A percentile compares a stretch with the other conserved stretches of the same genome.
Evolutionary conservation across 345 rosid genomes (phyloP).

Genomic region (Heritiera fomes): DNA sequence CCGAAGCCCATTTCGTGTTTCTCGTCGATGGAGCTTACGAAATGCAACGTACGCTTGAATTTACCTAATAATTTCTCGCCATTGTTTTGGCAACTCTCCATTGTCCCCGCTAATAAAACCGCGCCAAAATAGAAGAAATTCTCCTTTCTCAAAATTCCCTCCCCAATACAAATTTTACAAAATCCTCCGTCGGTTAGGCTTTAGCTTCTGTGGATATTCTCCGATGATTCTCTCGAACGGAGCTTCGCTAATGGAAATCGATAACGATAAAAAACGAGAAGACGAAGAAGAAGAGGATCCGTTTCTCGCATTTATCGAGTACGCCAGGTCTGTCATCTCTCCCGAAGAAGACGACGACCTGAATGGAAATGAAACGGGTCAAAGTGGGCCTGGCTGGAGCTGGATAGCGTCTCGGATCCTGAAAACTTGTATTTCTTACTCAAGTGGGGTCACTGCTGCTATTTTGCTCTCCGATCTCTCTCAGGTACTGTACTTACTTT

Average conservation of each 20-base stretch:
- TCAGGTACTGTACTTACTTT: constrained; percentile 47
- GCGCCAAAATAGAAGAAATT: not conserved
- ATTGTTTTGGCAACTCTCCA: not conserved
- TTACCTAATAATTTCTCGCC: not conserved
- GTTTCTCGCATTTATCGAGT: constrained; percentile 76
- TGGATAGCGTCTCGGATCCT: constrained; percentile 79
- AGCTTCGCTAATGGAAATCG: constrained; percentile 42
- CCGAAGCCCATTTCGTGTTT: not conserved
- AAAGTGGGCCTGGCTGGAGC: constrained; percentile 69
- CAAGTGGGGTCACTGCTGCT: constrained; percentile 91
- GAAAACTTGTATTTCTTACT: constrained; percentile 75
- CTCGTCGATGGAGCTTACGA: not conserved
- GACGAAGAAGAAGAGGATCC: constrained; percentile 43
- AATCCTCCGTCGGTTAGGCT: not conserved
- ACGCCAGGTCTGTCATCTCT: constrained; percentile 55
- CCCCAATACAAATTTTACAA: not conserved
- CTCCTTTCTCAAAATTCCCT: not conserved
- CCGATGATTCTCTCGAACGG: constrained; percentile 23
- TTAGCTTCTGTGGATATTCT: not conserved
- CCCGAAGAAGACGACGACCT: constrained; percentile 40
- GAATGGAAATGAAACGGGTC: constrained; percentile 25
- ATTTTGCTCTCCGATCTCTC: constrained; percentile 81
- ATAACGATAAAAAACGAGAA: constrained; percentile 8
- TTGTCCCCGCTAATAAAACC: not conserved
- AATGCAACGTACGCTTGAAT: not conserved